Base-by-base conservation (phyloP, 805 yeast species). In the Scheffersomyces lignosus region DNA sequence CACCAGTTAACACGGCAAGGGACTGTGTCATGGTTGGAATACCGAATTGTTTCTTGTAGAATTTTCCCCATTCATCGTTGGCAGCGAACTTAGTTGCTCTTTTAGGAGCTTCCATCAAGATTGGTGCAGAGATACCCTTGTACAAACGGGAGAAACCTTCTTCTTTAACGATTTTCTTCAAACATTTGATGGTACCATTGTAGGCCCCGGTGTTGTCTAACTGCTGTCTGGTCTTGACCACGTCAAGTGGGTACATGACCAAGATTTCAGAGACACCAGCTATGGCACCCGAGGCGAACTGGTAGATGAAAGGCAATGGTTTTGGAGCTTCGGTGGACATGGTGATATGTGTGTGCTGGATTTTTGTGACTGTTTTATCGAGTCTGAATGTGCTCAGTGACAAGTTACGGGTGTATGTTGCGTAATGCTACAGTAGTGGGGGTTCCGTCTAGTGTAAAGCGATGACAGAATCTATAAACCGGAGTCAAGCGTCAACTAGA, bases 51-150 rank as follows among this genome's bases (percentile, higher is more conserved):
- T 71, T 71, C 49, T 79, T 78, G 75, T 89, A 91, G 49, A 89
- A 63, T 62, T 83, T 83, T 36, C 96, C 91, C 84, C 96, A 93
- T 62, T 88, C 95, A 60, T 93, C 99, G 60, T 93, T 93, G 44
- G 97, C 96, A 35, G 98, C 97, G 60, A 93, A 93, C 65, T 93
- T 93, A 48, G 96, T 90, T 28, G 99, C 99, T 71, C 99, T 81
- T 74, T 93, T 93, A 47, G 99, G 99, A 10, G 98, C 99, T 65
- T 93, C 99, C 99, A 93, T 93, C 54, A 93, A 73, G 50, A 93
- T 87, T 23, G 99, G 99, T 16, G 99, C 96, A 20, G 86, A 70
- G 54, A 93, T 93, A 48, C 99, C 99, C 58, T 90, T 81, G 68
- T 93, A 93, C 40, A 91, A 75, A 45, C 93, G 75, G 8, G 83